These are phyloP conservation scores for Termitomyces sp. DNA, from an alignment of 768 basidiomycete genomes.

Conservation along the genomic window DNA sequence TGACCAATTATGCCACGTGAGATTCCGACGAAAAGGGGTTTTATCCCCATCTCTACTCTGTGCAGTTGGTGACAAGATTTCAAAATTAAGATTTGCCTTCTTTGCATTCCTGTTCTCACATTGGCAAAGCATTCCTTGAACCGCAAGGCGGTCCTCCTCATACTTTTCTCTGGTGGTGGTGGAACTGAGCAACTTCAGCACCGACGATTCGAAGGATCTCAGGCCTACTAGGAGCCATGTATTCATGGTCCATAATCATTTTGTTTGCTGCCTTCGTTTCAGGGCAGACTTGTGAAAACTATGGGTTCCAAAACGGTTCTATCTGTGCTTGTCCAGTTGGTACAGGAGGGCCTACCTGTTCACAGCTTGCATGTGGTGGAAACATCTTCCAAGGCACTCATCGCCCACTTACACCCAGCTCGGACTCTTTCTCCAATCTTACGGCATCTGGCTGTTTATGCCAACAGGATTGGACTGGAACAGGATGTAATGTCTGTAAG, in stretches of 20 bases:
- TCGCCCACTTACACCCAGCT: conserved; percentile 42
- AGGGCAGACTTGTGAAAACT: conserved; percentile 62
- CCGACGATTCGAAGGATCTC: background rate
- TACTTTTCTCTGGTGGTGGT: background rate
- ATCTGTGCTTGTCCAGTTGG: conserved; percentile 76
- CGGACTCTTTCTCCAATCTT: conserved; percentile 53
- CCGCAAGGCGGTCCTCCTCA: background rate
- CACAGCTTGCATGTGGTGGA: conserved; percentile 71
- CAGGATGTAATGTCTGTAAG: conserved; percentile 77
- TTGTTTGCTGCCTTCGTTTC: conserved; percentile 16
- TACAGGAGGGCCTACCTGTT: conserved; percentile 69
- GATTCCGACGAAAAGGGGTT: background rate
- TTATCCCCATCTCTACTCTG: background rate
- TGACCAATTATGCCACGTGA: background rate
- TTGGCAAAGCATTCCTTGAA: background rate
- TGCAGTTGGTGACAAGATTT: background rate
- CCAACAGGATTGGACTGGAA: conserved; percentile 68
- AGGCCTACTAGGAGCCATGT: background rate
- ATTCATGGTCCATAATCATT: conserved; percentile 9
- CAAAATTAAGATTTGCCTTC: no score
- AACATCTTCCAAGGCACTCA: conserved; percentile 69
- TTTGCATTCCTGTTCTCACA: background rate
- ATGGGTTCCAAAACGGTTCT: conserved; percentile 50
- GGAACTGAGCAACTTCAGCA: background rate
- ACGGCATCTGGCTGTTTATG: conserved; percentile 67